A percentile compares a stretch with the other conserved stretches of the same genome.
phyloP scores from a whole-genome alignment of 768 basidiomycete genomes.

The Amylocystis lapponica region DNA sequence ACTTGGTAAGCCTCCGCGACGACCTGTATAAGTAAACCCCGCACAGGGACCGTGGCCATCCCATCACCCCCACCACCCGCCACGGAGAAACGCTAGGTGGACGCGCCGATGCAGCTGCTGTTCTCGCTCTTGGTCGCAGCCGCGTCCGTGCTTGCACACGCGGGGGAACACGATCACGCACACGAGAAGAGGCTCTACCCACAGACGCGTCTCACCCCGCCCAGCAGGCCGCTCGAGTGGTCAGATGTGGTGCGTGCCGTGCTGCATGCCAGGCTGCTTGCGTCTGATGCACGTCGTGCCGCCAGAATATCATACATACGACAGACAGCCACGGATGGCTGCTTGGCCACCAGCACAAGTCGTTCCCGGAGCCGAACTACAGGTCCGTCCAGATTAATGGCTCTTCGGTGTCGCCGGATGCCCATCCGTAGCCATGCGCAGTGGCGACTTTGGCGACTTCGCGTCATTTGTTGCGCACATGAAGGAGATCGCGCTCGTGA shows the following conservation, averaged over 20 bases:
- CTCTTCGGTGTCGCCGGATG: background rate
- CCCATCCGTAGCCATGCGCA: conserved; percentile 6
- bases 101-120: conserved; percentile 3
- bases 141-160: conserved; percentile 17
- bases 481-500: conserved; percentile 55
- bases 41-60: no score
- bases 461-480: conserved; percentile 35
- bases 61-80: no score
- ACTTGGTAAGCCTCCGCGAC: no score
- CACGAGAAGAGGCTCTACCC: conserved; percentile 32
- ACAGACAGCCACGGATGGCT: conserved; percentile 84
- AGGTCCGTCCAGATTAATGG: conserved; percentile 30
- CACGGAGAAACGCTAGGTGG: no score
- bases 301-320: conserved; percentile 69
- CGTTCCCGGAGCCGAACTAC: conserved; percentile 74
- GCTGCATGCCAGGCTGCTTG: no score
- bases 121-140: conserved; percentile 3
- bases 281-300: no score
- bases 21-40: no score
- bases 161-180: conserved; percentile 26
- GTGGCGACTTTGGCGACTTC: conserved; percentile 75
- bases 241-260: conserved; percentile 50
- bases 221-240: conserved; percentile 70
- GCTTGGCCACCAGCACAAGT: conserved; percentile 73
- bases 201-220: conserved; percentile 41